Conservation (phyloP, 1,284 basidiomycete genomes). For the Austroboletus novae-zelandiae region DNA sequence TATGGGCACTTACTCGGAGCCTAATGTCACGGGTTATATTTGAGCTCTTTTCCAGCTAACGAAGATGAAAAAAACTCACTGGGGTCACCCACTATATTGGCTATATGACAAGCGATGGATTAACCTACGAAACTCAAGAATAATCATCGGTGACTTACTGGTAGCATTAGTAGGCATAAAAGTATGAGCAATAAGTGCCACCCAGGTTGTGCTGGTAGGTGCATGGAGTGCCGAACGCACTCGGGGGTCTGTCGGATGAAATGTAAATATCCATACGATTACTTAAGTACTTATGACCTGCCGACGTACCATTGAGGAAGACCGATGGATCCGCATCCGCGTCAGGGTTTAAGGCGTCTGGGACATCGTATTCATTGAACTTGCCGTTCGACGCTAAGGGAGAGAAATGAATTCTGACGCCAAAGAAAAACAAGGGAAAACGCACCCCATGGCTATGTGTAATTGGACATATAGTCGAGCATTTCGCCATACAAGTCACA, state of each 20-base stretch:
- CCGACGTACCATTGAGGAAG: conserved; percentile 49
- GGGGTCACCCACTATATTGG: conserved; percentile 34
- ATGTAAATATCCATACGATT: not conserved
- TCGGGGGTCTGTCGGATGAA: conserved; percentile 43
- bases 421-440: not conserved
- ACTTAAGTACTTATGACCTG: not conserved
- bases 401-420: not conserved
- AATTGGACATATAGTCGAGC: conserved; percentile 59
- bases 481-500: conserved; percentile 51
- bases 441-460: conserved; percentile 66
- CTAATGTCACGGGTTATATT: conserved; percentile 22
- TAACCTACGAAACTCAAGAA: conserved; percentile 6
- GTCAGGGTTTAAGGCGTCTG: not conserved
- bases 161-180: conserved; percentile 37
- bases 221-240: conserved; percentile 63
- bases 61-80: conserved; percentile 33
- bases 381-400: conserved; percentile 33
- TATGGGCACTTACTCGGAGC: conserved; percentile 45
- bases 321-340: not conserved
- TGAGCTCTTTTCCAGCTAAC: not conserved
- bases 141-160: conserved; percentile 18
- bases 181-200: conserved; percentile 38
- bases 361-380: conserved; percentile 21
- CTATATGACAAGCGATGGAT: conserved; percentile 10
- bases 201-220: conserved; percentile 64